A percentile compares a stretch with the other conserved stretches of the same genome.
Conservation (phyloP, 2,329 filamentous ascomycete species). For the Blastomyces percursus region DNA sequence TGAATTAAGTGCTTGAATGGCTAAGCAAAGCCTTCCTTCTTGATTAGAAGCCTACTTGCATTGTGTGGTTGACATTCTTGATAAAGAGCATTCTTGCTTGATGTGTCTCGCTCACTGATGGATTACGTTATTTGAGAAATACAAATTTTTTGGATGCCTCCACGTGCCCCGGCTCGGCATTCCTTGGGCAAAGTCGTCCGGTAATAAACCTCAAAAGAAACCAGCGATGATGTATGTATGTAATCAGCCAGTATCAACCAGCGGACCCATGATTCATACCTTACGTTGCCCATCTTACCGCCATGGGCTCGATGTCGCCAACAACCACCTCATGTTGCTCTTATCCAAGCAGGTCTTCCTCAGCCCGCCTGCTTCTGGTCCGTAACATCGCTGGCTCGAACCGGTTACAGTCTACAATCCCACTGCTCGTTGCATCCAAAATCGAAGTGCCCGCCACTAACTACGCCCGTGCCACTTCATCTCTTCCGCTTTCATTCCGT, state of each 20-base stretch:
- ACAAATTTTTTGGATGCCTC: neutral
- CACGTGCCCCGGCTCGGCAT: neutral
- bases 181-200: neutral
- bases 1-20: too few relatives aligned
- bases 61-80: too few relatives aligned
- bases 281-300: neutral
- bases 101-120: too few relatives aligned
- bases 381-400: neutral
- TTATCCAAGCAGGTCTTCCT: conserved; percentile 1
- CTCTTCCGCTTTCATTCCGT: neutral
- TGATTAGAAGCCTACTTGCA: too few relatives aligned
- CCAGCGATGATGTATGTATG: conserved; percentile 1
- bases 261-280: neutral
- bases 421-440: neutral
- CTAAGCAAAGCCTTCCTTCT: too few relatives aligned
- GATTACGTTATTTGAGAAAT: neutral
- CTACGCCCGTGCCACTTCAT: conserved; percentile 14
- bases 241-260: neutral
- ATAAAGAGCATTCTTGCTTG: too few relatives aligned
- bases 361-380: neutral
- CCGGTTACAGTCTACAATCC: neutral
- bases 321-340: neutral
- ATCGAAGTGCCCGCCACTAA: conserved; percentile 9
- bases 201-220: neutral
- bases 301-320: neutral